Base-by-base conservation (phyloP, 768 basidiomycete genomes). In the Trametes sanguinea region DNA sequence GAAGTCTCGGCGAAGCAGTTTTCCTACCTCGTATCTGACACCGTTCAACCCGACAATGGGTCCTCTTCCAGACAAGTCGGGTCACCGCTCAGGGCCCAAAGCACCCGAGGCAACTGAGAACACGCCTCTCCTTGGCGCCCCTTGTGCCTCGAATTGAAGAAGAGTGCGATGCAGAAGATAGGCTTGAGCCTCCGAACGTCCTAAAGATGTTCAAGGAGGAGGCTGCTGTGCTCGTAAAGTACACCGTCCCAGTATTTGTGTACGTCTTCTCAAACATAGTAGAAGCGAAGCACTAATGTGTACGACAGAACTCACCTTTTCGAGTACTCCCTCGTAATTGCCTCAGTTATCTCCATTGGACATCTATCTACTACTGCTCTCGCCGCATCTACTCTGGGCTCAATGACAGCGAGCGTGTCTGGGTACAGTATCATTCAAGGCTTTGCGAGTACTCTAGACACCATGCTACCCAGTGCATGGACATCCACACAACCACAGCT, bases 391-490 rank as follows among this genome's bases (percentile, higher is more conserved):
- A 83, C 80, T 7, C 72, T 83, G 6, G 80, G 77, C 2, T 77
- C 76, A 33, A 80, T 83, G 79, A 82, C 81, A 0, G 76, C 78
- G 14, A 77, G 76, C 63, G 83, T 85, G 11, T 86, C 90, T 1
- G 89, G 85, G 2, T 89, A 89, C 67, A 90, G 87, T 64, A 87
- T 96, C 57, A 77, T 95, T 6, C 89, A 90, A 65, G 94, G 94
- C 17, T 85, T 96, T 57, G 78, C 85, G 7, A 91, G 89, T 51
- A 87, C 93, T 0, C 84, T 99, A 17, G 97, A 99, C 73, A 95
- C 95, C 0, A 83, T 99, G 68, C 85, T 98, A 8, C 96, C 97
- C 0, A 86, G 92, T 42, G 95, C 96, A 14, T 99, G 92, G 95
- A 95, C 97, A 0, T 94, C 94, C 3, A 71, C 86, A 1, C 86